Conservation (phyloP, 768 basidiomycete genomes). For the Naganishia friedmannii region DNA sequence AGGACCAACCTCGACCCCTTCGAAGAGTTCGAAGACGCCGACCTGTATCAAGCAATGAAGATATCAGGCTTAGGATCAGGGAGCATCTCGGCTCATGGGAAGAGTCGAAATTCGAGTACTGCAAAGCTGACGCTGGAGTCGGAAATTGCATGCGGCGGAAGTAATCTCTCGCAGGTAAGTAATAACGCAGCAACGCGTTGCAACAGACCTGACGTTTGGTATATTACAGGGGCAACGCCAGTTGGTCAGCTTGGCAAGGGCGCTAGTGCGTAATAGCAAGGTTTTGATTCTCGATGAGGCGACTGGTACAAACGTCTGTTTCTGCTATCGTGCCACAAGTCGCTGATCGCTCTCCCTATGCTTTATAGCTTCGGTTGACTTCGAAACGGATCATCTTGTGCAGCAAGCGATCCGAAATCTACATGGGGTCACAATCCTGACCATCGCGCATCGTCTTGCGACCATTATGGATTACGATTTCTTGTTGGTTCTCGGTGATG, state of each 20-base stretch:
- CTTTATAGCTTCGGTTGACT: conserved; percentile 54
- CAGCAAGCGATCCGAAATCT: conserved; percentile 60
- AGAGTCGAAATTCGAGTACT: background rate
- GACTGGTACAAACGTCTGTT: conserved; percentile 1
- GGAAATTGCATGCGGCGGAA: conserved; percentile 51
- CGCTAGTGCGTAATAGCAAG: conserved; percentile 62
- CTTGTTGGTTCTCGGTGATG: conserved; percentile 63
- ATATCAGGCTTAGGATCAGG: conserved; percentile 53
- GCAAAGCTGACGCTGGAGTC: conserved; percentile 46
- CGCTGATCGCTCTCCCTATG: background rate
- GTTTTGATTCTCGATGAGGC: conserved; percentile 62
- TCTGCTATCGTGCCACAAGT: too few relatives aligned
- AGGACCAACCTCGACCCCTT: conserved; percentile 66
- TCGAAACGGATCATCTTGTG: conserved; percentile 61
- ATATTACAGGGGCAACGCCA: conserved; percentile 62
- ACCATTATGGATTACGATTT: conserved; percentile 66
- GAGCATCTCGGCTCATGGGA: background rate
- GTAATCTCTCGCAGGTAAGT: conserved; percentile 45
- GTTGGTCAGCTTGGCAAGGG: conserved; percentile 62
- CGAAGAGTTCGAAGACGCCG: conserved; percentile 59
- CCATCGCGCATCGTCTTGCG: conserved; percentile 59
- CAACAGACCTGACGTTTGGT: background rate
- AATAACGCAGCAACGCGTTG: too few relatives aligned
- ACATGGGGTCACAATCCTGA: conserved; percentile 59
- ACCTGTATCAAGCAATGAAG: conserved; percentile 57